A percentile compares a stretch with the other conserved stretches of the same genome.
These are phyloP conservation scores for Ceratocystiopsis brevicomis DNA, from an alignment of 2,329 filamentous ascomycete genomes.

Conservation along the genomic window DNA sequence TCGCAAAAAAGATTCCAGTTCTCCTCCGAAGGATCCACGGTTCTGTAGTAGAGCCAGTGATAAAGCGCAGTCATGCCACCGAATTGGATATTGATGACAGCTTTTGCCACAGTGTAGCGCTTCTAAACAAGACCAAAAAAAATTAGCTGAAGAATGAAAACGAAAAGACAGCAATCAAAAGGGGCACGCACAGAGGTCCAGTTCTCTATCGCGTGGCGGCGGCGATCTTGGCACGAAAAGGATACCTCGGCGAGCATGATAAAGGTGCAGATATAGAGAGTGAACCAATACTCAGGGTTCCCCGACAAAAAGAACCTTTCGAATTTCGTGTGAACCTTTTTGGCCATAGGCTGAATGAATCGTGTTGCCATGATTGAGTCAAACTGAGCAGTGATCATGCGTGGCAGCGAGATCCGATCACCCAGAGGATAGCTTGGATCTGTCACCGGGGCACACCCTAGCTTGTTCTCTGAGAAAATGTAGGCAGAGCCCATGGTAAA, in stretches of 20 bases:
- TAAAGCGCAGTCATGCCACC: conserved; percentile 26
- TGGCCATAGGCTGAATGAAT: conserved; percentile 18
- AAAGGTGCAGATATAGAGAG: conserved; percentile 22
- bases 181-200: conserved; percentile 1
- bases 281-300: conserved; percentile 17
- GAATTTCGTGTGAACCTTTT: conserved; percentile 17
- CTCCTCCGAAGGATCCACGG: conserved; percentile 15
- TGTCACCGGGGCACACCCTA: conserved; percentile 20
- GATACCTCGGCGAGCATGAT: conserved; percentile 25
- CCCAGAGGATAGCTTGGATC: conserved; percentile 20
- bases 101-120: conserved; percentile 21
- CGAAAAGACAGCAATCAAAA: background rate
- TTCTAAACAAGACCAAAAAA: conserved; percentile 3
- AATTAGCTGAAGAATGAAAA: background rate
- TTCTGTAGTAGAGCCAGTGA: conserved; percentile 33
- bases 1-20: conserved; percentile 11
- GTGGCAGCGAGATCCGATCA: conserved; percentile 20
- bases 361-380: conserved; percentile 22
- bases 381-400: conserved; percentile 27
- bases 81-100: conserved; percentile 25
- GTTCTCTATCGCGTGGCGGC: conserved; percentile 23
- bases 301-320: conserved; percentile 18
- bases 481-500: conserved; percentile 26
- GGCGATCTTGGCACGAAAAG: conserved; percentile 21
- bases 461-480: conserved; percentile 20